Evolutionary conservation across 2,329 filamentous ascomycete genomes (phyloP).

Genomic region (Fusarium brachygibbosum): DNA sequence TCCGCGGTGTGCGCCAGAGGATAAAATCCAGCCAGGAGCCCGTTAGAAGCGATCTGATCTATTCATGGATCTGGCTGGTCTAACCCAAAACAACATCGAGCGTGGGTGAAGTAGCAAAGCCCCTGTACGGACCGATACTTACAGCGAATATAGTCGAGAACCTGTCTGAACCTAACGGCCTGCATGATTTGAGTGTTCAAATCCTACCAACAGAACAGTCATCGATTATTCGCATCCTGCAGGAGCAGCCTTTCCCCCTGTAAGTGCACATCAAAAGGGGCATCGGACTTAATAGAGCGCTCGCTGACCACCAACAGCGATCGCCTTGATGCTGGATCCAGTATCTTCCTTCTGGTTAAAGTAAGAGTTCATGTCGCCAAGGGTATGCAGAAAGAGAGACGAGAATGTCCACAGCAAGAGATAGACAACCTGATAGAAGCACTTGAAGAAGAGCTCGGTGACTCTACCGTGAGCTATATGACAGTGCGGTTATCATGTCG

Average conservation of each 20-base stretch:
- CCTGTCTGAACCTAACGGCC: slow-evolving; percentile 60
- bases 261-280: slow-evolving; percentile 46
- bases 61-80: slow-evolving; percentile 10
- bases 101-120: slow-evolving; percentile 32
- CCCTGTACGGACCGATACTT: slow-evolving; percentile 13
- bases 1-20: slow-evolving; percentile 18
- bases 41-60: slow-evolving; percentile 11
- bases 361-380: slow-evolving; percentile 53
- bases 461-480: slow-evolving; percentile 63
- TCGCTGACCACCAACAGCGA: slow-evolving; percentile 52
- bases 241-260: slow-evolving; percentile 60
- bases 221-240: slow-evolving; percentile 61
- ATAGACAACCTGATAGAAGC: slow-evolving; percentile 71
- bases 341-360: slow-evolving; percentile 64
- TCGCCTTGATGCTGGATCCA: slow-evolving; percentile 59
- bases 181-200: slow-evolving; percentile 64
- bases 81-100: slow-evolving; percentile 34
- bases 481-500: slow-evolving; percentile 66
- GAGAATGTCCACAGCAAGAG: slow-evolving; percentile 53
- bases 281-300: neutral
- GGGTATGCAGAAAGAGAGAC: slow-evolving; percentile 15
- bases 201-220: slow-evolving; percentile 59
- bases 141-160: slow-evolving; percentile 46
- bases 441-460: slow-evolving; percentile 69
- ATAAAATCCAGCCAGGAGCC: neutral